Conservation (phyloP, 345 rosid species). For the Rhodamnia rubescens region DNA sequence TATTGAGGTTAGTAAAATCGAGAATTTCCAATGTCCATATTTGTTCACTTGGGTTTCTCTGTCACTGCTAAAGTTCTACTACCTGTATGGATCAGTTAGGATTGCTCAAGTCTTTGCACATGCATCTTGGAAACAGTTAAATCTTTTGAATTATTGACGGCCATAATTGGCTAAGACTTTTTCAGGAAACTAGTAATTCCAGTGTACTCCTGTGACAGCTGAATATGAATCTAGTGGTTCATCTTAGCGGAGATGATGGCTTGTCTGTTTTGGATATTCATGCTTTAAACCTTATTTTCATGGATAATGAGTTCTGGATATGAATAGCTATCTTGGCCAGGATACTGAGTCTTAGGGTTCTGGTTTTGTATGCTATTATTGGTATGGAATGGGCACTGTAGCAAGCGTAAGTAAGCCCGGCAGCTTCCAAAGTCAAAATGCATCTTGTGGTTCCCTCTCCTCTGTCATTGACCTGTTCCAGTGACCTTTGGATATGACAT, state of each 20-base stretch:
- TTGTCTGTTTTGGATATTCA: neutral
- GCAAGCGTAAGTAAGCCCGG: neutral
- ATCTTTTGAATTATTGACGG: neutral
- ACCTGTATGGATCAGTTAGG: neutral
- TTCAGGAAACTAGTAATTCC: neutral
- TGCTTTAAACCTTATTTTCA: neutral
- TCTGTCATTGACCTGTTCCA: neutral
- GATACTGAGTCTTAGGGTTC: neutral
- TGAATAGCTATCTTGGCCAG: neutral
- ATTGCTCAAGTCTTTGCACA: neutral
- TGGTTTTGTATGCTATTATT: neutral
- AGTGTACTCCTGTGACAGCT: neutral
- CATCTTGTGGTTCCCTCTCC: neutral
- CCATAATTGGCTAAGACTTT: neutral
- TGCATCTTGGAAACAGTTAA: neutral
- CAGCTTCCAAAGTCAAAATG: neutral
- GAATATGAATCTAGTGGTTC: neutral
- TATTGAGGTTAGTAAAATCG: slow-evolving; percentile 59
- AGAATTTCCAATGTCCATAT: neutral
- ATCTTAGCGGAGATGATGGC: neutral
- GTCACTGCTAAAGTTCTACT: neutral
- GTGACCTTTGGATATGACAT: neutral
- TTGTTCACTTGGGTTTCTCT: neutral
- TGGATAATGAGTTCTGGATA: neutral
- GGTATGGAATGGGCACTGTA: neutral